phyloP scores from a whole-genome alignment of 345 rosid species.

The Hypericum androsaemum region DNA sequence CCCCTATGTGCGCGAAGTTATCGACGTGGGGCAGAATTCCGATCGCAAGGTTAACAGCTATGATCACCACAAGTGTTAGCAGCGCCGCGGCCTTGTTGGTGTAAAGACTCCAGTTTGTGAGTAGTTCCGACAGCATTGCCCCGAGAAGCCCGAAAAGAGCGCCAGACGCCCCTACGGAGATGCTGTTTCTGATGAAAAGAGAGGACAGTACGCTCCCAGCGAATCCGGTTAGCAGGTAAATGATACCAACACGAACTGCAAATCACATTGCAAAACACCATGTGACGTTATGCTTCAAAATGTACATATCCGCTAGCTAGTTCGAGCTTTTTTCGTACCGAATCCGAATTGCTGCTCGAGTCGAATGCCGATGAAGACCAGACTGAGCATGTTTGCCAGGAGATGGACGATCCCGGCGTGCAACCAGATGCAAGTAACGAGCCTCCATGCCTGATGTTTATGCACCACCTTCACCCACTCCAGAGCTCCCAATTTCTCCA shows the following conservation, averaged over 20 bases:
- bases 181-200: conserved; percentile 14
- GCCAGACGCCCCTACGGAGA: conserved; percentile 24
- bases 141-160: conserved; percentile 23
- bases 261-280: neutral
- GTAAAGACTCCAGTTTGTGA: conserved; percentile 22
- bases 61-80: conserved; percentile 18
- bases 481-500: conserved; percentile 20
- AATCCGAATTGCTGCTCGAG: conserved; percentile 26
- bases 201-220: conserved; percentile 18
- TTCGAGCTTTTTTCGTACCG: conserved; percentile 8
- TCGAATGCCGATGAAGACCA: conserved; percentile 21
- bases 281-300: neutral
- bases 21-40: conserved; percentile 27
- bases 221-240: conserved; percentile 20
- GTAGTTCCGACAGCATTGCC: conserved; percentile 23
- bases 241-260: conserved; percentile 18
- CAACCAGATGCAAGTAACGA: conserved; percentile 21
- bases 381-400: conserved; percentile 19
- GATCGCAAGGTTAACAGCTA: conserved; percentile 20
- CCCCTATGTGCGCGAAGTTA: conserved; percentile 21
- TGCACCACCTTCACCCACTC: conserved; percentile 12
- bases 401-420: conserved; percentile 26
- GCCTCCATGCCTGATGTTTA: conserved; percentile 22
- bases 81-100: conserved; percentile 22
- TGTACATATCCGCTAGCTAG: neutral